Conservation (phyloP, 495 filamentous ascomycete species). For the Penicillium crystallinum region DNA sequence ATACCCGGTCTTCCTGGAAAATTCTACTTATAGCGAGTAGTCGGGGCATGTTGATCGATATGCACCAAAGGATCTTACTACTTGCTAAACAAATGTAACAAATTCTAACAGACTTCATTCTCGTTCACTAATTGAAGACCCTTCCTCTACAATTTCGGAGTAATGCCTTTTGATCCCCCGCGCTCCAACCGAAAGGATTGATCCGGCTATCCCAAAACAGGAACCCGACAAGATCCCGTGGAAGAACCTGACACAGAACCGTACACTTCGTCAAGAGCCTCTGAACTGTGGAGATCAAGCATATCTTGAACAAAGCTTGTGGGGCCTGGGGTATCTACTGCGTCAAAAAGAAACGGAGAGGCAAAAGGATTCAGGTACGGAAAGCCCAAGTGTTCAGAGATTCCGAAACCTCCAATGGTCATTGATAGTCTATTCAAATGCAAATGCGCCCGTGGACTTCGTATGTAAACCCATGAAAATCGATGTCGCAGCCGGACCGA, state of each 20-base stretch:
- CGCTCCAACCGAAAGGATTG: background rate
- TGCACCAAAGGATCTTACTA: too few relatives aligned
- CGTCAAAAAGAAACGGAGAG: background rate
- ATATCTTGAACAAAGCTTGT: background rate
- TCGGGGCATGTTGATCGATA: too few relatives aligned
- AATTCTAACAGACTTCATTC: too few relatives aligned
- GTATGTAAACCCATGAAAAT: slow-evolving; percentile 14
- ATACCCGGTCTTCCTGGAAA: too few relatives aligned
- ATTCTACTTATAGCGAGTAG: too few relatives aligned
- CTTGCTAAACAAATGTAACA: too few relatives aligned
- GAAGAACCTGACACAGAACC: background rate
- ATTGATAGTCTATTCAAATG: slow-evolving; percentile 25
- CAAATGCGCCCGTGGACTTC: slow-evolving; percentile 11
- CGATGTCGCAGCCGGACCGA: slow-evolving; percentile 13
- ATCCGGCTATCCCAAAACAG: slow-evolving; percentile 4
- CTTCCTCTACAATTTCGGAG: too few relatives aligned
- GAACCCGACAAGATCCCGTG: background rate
- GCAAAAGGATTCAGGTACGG: background rate
- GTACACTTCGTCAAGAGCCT: background rate
- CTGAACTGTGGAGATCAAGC: background rate
- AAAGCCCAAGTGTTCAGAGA: background rate
- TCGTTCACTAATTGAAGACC: too few relatives aligned
- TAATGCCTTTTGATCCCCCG: slow-evolving; percentile 7
- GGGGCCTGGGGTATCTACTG: background rate
- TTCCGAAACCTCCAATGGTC: slow-evolving; percentile 8